phyloP scores from a whole-genome alignment of 345 rosid genomes.

The Noccaea bulbosa region DNA sequence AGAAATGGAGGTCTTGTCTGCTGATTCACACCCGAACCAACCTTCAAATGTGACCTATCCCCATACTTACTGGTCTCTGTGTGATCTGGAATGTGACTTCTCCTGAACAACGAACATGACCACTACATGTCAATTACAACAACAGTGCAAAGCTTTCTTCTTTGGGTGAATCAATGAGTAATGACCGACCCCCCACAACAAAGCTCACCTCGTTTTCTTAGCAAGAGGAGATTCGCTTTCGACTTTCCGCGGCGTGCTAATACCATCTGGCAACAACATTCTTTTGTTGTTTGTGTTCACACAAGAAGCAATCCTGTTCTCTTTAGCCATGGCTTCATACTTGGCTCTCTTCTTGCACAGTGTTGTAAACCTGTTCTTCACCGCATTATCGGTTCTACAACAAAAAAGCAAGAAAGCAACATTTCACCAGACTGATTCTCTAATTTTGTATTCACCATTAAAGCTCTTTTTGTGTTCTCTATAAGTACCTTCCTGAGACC shows the following conservation, averaged over 20 bases:
- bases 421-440: not conserved
- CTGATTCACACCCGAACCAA: conserved; percentile 49
- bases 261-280: conserved; percentile 52
- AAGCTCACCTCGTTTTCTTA: conserved; percentile 62
- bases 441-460: not conserved
- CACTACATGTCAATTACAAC: conserved; percentile 12
- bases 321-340: conserved; percentile 87
- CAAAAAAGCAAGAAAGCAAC: conserved; percentile 22
- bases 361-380: conserved; percentile 95
- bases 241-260: conserved; percentile 47
- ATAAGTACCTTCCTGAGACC: conserved; percentile 92
- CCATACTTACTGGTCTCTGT: conserved; percentile 50
- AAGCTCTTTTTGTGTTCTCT: not conserved
- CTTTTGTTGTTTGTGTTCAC: conserved; percentile 77
- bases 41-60: conserved; percentile 58
- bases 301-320: conserved; percentile 53
- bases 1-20: conserved; percentile 69
- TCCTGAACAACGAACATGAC: conserved; percentile 50
- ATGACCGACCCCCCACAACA: not conserved
- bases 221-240: conserved; percentile 51
- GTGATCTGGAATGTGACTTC: conserved; percentile 61
- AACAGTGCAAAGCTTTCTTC: conserved; percentile 20
- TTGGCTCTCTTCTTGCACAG: conserved; percentile 97
- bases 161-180: not conserved
- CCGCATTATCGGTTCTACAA: conserved; percentile 95